Base-by-base conservation (phyloP, 2,329 filamentous ascomycete species). In the Coniella vitis region DNA sequence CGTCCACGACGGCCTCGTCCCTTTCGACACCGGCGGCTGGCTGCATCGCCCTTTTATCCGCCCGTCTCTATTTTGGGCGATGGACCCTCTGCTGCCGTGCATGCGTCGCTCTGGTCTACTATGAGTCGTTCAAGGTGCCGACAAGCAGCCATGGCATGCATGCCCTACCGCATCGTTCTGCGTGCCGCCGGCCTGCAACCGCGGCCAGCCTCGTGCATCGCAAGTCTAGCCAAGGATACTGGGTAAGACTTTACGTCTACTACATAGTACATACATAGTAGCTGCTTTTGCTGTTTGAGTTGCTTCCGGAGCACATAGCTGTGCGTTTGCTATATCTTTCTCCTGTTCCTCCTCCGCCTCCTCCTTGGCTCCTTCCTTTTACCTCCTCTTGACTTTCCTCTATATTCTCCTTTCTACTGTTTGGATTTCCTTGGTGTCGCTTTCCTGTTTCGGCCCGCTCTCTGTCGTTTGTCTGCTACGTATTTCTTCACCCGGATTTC, bases 101-200 rank as follows among this genome's bases (percentile, higher is more conserved):
- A n/a, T n/a, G n/a, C n/a, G n/a, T n/a, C n/a, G n/a, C n/a, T n/a
- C n/a, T n/a, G n/a, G n/a, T n/a, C n/a, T n/a, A n/a, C n/a, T n/a
- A 29, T 29, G 25, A 29, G 10, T 10, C 25, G 5, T 29, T 10
- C 5, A 29, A 29, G 10, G 10, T 29, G 25, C 25, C 25, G 25
- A 16, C 12, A 17, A 22, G 19, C 16, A 14, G 20, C 12, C 16
- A 37, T 43, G 16, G 22, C n/a, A 12, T 32, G 40, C 32, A 21
- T 22, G n/a, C 16, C 19, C 19, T 29, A 16, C 38, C 38, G 38
- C 38, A 22, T 12, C 22, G 22, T 35, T 31, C 29, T 51, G 45
- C 51, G 47, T 53, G 38, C 47, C 51, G 51, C 51, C 47, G 43
- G 42, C 51, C 51, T 41, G 17, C 36, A 42, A 38, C 8, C 20